These are phyloP conservation scores for Mycena latifolia DNA, from an alignment of 768 basidiomycete species.

Conservation along the genomic window DNA sequence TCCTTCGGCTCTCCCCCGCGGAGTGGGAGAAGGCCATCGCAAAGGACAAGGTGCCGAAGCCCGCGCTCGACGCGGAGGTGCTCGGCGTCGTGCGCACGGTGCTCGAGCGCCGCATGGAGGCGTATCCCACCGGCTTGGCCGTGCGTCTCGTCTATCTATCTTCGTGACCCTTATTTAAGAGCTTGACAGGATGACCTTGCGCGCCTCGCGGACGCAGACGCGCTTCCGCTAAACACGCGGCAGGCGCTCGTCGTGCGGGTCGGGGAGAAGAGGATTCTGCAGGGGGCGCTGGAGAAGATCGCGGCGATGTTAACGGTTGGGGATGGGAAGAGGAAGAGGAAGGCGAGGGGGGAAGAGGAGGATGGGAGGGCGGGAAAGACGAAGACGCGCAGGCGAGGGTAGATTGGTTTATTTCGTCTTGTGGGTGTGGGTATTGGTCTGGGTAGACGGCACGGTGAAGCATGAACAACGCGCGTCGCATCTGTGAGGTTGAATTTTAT, in stretches of 20 bases:
- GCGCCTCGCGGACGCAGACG: conserved; percentile 45
- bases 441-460: too few species aligned
- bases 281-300: conserved; percentile 41
- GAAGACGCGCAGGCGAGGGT: background rate
- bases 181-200: conserved; percentile 63
- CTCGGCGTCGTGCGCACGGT: conserved; percentile 63
- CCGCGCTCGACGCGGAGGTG: conserved; percentile 63
- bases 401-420: too few species aligned
- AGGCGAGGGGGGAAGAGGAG: background rate
- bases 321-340: conserved; percentile 22
- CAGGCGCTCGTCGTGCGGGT: conserved; percentile 81
- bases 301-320: conserved; percentile 9
- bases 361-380: background rate
- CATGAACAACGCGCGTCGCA: too few species aligned
- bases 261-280: conserved; percentile 83
- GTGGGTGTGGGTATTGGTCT: too few species aligned
- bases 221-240: conserved; percentile 59
- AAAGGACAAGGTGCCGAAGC: conserved; percentile 83
- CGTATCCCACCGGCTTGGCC: conserved; percentile 72
- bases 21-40: conserved; percentile 72
- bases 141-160: conserved; percentile 50
- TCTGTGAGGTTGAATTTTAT: too few species aligned
- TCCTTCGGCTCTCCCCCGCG: conserved; percentile 66
- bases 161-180: background rate
- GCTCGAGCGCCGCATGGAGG: conserved; percentile 60